Evolutionary conservation across 2,329 filamentous ascomycete species (phyloP), one percentile per base, ranked within the genome.

Genomic region (Sclerotinia nivalis): DNA sequence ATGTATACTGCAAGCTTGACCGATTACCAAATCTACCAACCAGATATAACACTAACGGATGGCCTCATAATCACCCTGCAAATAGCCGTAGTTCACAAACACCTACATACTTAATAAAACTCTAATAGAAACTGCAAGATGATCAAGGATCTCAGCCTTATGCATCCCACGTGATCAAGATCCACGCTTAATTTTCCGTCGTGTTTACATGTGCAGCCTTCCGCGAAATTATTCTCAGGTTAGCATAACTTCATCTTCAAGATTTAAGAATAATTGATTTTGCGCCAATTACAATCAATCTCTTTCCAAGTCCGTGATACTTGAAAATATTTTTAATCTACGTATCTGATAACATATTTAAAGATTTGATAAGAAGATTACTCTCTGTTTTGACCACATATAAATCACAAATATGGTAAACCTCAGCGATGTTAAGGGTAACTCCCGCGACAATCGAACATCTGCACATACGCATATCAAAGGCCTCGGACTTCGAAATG

Each of bases 391-490:
- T 45, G 58, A 61, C 40, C 45, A 20, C 59, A 61, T 15, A 1
- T 9, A 47, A 31, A 47, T 61, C 37, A 76, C 79, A 75, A 61
- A 61, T 22, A 95, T 94, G 91, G 92, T 95, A 77, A 91, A 93
- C 81, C 93, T 96, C 82, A 96, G 92, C 84, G 93, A 97, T 84
- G 92, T 97, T 79, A 97, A 97, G 86, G 91, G 91, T 84, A 95
- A 93, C 83, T 89, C 90, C 84, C 93, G 96, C 84, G 95, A 97
- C 82, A 96, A 96, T 83, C 90, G 96, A 79, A 99, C 96, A 61
- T 95, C 96, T 72, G 92, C 95, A 76, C 96, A 99, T 83, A 97
- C 95, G 67, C 96, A 99, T 82, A 99, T 99, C 86, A 97, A 93
- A 80, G 96, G 96, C 66, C 86, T 99, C 54, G 96, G 96, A 25